Percentiles rank a stretch among this genome's conserved stretches.
These are phyloP conservation scores for Biscogniauxia sp. DNA, from an alignment of 2,329 filamentous ascomycete genomes.

Conservation along the genomic window DNA sequence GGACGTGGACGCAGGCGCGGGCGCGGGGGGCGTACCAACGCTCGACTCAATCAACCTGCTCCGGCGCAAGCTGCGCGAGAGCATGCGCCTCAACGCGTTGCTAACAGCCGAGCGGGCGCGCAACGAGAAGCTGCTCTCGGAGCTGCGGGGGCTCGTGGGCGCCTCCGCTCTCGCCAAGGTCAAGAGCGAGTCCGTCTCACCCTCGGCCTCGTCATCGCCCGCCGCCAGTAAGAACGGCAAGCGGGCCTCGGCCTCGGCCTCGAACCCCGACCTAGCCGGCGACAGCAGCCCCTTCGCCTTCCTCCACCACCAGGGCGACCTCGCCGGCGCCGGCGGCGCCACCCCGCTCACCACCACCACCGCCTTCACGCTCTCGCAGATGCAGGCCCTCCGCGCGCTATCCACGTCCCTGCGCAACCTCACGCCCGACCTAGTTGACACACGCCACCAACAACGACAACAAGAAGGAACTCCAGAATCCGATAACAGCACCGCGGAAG, in stretches of 20 bases:
- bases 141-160: slow-evolving; percentile 33
- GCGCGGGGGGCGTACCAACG: slow-evolving; percentile 45
- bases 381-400: slow-evolving; percentile 73
- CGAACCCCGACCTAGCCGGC: neutral
- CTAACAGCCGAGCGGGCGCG: slow-evolving; percentile 50
- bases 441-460: neutral
- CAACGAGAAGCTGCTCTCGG: slow-evolving; percentile 36
- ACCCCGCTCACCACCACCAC: slow-evolving; percentile 67
- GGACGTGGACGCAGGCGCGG: neutral
- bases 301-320: slow-evolving; percentile 50
- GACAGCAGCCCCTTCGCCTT: slow-evolving; percentile 49
- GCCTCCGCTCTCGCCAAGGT: slow-evolving; percentile 17
- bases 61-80: slow-evolving; percentile 62
- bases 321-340: slow-evolving; percentile 50
- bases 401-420: slow-evolving; percentile 60
- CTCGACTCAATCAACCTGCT: slow-evolving; percentile 69
- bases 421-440: slow-evolving; percentile 55
- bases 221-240: neutral
- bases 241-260: no score
- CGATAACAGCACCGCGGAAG: neutral
- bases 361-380: slow-evolving; percentile 76
- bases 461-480: slow-evolving; percentile 14
- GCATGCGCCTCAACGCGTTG: slow-evolving; percentile 56
- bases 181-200: slow-evolving; percentile 26
- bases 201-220: neutral